Percentiles rank a stretch among this genome's conserved stretches.
phyloP scores from a whole-genome alignment of 2,329 filamentous ascomycete genomes.

The Alternaria triticina region DNA sequence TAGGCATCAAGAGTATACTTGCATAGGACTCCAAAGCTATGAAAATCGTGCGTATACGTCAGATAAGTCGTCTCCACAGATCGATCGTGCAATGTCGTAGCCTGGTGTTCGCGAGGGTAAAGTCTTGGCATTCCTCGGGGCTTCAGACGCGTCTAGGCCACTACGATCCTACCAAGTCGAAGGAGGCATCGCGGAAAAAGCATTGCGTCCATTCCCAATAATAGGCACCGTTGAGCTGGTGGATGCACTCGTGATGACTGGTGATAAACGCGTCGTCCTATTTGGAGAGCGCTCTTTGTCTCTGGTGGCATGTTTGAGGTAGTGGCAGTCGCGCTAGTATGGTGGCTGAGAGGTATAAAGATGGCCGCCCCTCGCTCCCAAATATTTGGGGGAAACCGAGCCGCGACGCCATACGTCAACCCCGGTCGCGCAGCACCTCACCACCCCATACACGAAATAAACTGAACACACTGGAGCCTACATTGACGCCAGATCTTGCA shows the following conservation, averaged over 20 bases:
- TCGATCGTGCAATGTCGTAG: neutral
- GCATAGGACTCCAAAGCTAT: neutral
- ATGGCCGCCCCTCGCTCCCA: conserved; percentile 12
- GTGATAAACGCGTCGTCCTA: neutral
- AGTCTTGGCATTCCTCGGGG: neutral
- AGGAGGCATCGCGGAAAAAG: neutral
- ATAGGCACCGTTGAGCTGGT: neutral
- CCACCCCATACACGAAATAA: neutral
- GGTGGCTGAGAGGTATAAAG: conserved; percentile 18
- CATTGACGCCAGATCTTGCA: neutral
- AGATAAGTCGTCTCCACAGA: neutral
- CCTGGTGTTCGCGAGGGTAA: neutral
- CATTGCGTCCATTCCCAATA: neutral
- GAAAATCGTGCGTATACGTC: neutral
- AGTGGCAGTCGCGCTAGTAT: conserved; percentile 9
- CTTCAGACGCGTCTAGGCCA: neutral
- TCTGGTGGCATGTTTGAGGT: conserved; percentile 3
- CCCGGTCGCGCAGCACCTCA: conserved; percentile 11
- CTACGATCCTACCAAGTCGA: neutral
- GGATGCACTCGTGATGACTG: neutral
- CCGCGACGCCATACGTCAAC: conserved; percentile 25
- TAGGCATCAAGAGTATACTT: neutral
- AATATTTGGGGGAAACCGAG: conserved; percentile 17
- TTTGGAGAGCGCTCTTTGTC: conserved; percentile 2
- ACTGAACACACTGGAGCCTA: neutral